Percentiles rank a stretch among this genome's conserved stretches.
These are phyloP conservation scores for Albugo laibachii DNA, from an alignment of 352 stramenopile species.

Conservation along the genomic window DNA sequence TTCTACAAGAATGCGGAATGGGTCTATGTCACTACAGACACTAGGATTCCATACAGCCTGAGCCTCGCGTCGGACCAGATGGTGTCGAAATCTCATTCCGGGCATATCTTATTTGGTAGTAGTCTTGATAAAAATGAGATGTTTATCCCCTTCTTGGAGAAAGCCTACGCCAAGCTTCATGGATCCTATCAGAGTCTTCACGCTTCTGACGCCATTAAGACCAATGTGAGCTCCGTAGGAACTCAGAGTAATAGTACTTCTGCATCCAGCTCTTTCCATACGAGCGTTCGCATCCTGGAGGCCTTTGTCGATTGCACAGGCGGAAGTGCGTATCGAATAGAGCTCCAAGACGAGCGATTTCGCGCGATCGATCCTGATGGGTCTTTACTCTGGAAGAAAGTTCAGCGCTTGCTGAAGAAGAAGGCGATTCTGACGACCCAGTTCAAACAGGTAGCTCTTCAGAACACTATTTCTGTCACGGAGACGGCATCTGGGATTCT, in stretches of 20 bases:
- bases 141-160: constrained; percentile 75
- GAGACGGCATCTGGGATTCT: constrained; percentile 42
- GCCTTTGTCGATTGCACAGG: constrained; percentile 79
- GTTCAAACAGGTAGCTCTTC: constrained; percentile 48
- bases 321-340: constrained; percentile 53
- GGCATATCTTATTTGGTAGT: constrained; percentile 43
- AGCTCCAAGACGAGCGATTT: constrained; percentile 28
- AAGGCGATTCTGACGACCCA: constrained; percentile 47
- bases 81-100: constrained; percentile 13
- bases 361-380: constrained; percentile 10
- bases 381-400: constrained; percentile 34
- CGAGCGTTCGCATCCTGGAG: constrained; percentile 50
- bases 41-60: constrained; percentile 18
- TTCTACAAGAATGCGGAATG: constrained; percentile 85
- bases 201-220: constrained; percentile 11
- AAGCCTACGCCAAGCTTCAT: constrained; percentile 80
- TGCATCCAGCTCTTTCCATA: too few relatives aligned
- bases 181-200: constrained; percentile 36
- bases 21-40: constrained; percentile 79
- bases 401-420: constrained; percentile 31
- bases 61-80: constrained; percentile 20
- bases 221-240: constrained; percentile 9
- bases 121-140: constrained; percentile 69
- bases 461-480: constrained; percentile 11
- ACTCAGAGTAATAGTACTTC: too few relatives aligned